A percentile compares a stretch with the other conserved stretches of the same genome.
Conservation (phyloP, 2,329 filamentous ascomycete species). For the Rachicladosporium sp. region DNA sequence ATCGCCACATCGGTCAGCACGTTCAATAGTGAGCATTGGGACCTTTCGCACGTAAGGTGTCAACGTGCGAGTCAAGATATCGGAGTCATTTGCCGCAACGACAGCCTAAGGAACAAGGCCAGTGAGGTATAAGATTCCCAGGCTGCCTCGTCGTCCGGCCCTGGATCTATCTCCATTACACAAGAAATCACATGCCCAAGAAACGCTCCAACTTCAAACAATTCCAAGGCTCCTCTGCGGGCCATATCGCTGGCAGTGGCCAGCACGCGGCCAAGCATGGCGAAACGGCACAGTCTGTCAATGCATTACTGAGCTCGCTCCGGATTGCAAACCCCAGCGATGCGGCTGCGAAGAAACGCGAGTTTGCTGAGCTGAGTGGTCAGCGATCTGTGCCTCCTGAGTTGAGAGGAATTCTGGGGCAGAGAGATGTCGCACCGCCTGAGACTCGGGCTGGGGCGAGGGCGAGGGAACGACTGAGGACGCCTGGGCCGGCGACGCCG, state of each 20-base stretch:
- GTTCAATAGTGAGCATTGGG: too few relatives aligned
- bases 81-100: too few relatives aligned
- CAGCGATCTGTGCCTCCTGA: constrained; percentile 33
- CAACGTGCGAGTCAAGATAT: too few relatives aligned
- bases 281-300: constrained; percentile 26
- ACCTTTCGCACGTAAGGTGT: too few relatives aligned
- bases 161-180: background rate
- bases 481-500: constrained; percentile 34
- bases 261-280: constrained; percentile 11
- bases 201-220: constrained; percentile 32
- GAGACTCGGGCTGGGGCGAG: constrained; percentile 30
- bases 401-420: constrained; percentile 31
- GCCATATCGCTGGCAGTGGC: constrained; percentile 24
- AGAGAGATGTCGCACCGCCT: constrained; percentile 34
- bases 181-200: constrained; percentile 31
- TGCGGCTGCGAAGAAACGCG: constrained; percentile 26
- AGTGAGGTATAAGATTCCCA: too few relatives aligned
- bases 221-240: constrained; percentile 20
- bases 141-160: too few relatives aligned
- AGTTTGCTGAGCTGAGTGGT: constrained; percentile 30
- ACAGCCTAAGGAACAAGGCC: too few relatives aligned
- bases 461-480: constrained; percentile 21
- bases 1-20: too few relatives aligned
- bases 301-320: constrained; percentile 35
- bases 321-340: constrained; percentile 30